A percentile compares a stretch with the other conserved stretches of the same genome.
Conservation (phyloP, 2,329 filamentous ascomycete species). For the Aspergillus ustus region DNA sequence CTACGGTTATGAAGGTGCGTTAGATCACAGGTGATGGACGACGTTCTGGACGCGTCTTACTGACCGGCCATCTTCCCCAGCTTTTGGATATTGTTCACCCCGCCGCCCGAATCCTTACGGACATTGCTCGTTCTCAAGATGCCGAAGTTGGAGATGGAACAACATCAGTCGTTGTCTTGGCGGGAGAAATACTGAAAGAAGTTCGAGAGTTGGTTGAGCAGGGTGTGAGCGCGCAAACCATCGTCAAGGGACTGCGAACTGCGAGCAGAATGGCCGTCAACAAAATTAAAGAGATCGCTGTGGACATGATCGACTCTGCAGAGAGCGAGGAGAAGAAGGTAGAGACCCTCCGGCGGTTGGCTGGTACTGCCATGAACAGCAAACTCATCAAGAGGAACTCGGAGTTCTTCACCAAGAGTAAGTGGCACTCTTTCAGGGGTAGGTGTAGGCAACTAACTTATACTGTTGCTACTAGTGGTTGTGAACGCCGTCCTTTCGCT, state of each 20-base stretch:
- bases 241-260: constrained; percentile 92
- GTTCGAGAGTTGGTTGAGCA: constrained; percentile 95
- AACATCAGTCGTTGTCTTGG: constrained; percentile 93
- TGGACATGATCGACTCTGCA: constrained; percentile 68
- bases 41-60: not conserved
- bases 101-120: constrained; percentile 93
- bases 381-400: constrained; percentile 99
- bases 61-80: constrained; percentile 50
- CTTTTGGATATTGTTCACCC: constrained; percentile 98
- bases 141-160: constrained; percentile 98
- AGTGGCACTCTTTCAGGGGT: constrained; percentile 6
- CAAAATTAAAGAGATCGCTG: constrained; percentile 97
- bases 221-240: constrained; percentile 94
- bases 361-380: constrained; percentile 97
- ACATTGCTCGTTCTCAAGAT: constrained; percentile 98
- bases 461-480: constrained; percentile 69
- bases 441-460: constrained; percentile 20
- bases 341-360: constrained; percentile 87
- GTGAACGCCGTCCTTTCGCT: constrained; percentile 94
- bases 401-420: constrained; percentile 96
- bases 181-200: constrained; percentile 98
- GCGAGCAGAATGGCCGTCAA: constrained; percentile 91
- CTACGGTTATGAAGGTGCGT: constrained; percentile 95
- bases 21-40: not conserved
- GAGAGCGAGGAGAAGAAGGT: constrained; percentile 82